Evolutionary conservation across 139 green algal species (phyloP).

Genomic region (Mesotaenium endlicherianum): DNA sequence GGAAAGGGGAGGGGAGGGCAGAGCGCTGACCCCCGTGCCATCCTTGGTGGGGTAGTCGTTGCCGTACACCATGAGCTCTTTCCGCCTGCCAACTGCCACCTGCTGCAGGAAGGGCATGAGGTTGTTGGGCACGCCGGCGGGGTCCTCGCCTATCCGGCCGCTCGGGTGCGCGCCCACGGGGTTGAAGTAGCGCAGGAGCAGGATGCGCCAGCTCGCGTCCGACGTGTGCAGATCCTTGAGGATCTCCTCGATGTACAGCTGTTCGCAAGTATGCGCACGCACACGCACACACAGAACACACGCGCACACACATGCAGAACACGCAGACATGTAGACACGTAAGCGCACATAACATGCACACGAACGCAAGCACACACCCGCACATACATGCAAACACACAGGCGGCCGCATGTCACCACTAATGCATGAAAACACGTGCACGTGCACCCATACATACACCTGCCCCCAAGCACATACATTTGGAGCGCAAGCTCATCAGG

Average conservation of each 20-base stretch:
- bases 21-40: constrained; percentile 58
- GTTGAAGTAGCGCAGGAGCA: constrained; percentile 95
- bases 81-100: constrained; percentile 84
- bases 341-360: too few relatives aligned
- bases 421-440: too few relatives aligned
- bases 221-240: constrained; percentile 65
- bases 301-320: too few relatives aligned
- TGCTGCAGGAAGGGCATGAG: constrained; percentile 98
- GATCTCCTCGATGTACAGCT: constrained; percentile 89
- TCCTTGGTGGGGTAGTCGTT: constrained; percentile 87
- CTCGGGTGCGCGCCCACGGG: constrained; percentile 69
- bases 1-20: background rate
- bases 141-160: constrained; percentile 90
- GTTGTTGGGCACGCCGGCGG: constrained; percentile 96
- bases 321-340: too few relatives aligned
- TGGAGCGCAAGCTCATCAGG: too few relatives aligned
- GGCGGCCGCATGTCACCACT: too few relatives aligned
- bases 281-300: too few relatives aligned
- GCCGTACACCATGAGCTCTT: constrained; percentile 88
- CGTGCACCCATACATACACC: too few relatives aligned
- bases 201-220: constrained; percentile 81
- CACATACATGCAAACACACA: too few relatives aligned
- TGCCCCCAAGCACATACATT: too few relatives aligned
- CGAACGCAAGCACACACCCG: too few relatives aligned
- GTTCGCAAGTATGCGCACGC: background rate